phyloP scores from a whole-genome alignment of 1,284 basidiomycete species.

The Cutaneotrichosporon cutaneum region DNA sequence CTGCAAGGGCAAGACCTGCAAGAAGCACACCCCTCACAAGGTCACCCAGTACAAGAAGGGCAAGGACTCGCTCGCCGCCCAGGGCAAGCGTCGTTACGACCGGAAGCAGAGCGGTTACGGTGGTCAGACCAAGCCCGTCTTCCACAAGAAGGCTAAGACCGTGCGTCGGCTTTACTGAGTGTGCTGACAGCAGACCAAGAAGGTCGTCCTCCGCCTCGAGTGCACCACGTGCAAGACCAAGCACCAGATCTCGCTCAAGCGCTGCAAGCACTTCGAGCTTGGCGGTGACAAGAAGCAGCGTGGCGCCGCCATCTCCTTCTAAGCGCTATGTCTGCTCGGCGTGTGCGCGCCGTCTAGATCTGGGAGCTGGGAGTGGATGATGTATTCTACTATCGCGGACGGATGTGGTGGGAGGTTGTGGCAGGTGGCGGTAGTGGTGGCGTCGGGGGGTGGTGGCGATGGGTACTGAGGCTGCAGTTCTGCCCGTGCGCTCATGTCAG shows the following conservation, averaged over 20 bases:
- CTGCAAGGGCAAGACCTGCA: conserved; percentile 99
- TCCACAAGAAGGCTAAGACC: conserved; percentile 71
- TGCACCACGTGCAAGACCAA: conserved; percentile 99
- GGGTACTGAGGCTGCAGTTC: no score
- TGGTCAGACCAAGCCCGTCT: conserved; percentile 99
- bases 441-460: no score
- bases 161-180: conserved; percentile 27
- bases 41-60: conserved; percentile 98
- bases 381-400: conserved; percentile 24
- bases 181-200: conserved; percentile 71
- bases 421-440: not conserved
- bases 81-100: conserved; percentile 99
- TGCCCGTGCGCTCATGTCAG: no score
- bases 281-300: conserved; percentile 99
- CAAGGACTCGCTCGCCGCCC: conserved; percentile 91
- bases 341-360: not conserved
- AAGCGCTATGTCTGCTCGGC: conserved; percentile 18
- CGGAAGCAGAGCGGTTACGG: conserved; percentile 97
- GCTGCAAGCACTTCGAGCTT: conserved; percentile 99
- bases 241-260: conserved; percentile 92
- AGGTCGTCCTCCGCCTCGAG: conserved; percentile 95
- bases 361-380: conserved; percentile 20
- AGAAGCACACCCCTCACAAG: conserved; percentile 99
- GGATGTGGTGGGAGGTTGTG: no score
- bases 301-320: conserved; percentile 57